Base-by-base conservation (phyloP, 768 basidiomycete genomes). In the Boletus subcaerulescens region DNA sequence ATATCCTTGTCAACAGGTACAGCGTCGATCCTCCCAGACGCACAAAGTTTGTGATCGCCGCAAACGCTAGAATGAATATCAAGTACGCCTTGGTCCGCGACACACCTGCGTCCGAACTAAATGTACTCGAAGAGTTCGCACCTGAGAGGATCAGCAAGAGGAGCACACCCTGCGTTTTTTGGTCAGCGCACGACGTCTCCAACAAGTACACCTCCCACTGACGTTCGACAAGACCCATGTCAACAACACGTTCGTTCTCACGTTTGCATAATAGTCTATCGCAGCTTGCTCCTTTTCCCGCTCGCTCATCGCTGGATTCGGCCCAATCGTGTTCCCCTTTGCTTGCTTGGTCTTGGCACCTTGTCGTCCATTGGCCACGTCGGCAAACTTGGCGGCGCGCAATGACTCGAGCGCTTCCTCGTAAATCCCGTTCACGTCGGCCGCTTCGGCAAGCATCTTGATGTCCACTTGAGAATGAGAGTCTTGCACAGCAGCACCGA, bases 211-310 rank as follows among this genome's bases (percentile, higher is more conserved):
- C 11, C 3, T 17, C 13, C 15, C 50, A 65, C 80, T 60, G 61
- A 91, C 92, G 65, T 94, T 94, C 26, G 90, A 87, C 56, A 94
- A 64, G 4, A 90, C 89, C 93, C 93, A 94, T 4, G 80, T 74
- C 52, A 95, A 74, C 42, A 95, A 70, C 33, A 79, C 88, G 72
- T 93, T 93, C 8, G 91, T 93, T 59, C 92, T 76, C 50, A 94
- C 89, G 62, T 85, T 86, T 1, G 91, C 90, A 69, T 93, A 95
- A 72, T 93, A 94, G 61, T 92, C 90, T 65, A 85, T 87, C 11
- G 89, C 89, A 2, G 79, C 80, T 58, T 85, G 80, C 60, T 92
- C 89, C 65, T 78, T 83, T 68, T 91, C 89, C 13, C 81, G 79
- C 17, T 76, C 71, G 24, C 69, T 80, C 55, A 71, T 70, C 35